Conservation (phyloP, 164 flowering plant genomes). For the Magnolia kwangsiensis region DNA sequence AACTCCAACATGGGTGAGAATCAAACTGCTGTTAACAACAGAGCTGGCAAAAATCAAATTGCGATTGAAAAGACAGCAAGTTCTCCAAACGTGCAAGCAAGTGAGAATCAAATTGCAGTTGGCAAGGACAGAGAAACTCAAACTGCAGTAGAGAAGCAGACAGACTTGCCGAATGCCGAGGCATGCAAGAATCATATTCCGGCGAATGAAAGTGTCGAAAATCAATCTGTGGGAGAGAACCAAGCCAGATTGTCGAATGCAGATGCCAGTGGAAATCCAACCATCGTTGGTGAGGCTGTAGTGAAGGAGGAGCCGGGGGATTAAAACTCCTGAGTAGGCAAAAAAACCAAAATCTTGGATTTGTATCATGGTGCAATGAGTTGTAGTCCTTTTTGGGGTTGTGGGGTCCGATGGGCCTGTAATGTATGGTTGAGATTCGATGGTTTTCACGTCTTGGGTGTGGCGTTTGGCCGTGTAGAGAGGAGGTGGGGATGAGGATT, state of each 20-base stretch:
- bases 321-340: too few relatives aligned
- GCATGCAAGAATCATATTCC: background rate
- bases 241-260: background rate
- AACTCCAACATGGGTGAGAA: slow-evolving; percentile 11
- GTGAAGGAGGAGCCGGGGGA: too few relatives aligned
- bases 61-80: background rate
- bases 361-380: too few relatives aligned
- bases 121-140: background rate
- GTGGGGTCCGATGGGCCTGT: too few relatives aligned
- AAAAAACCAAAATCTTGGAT: too few relatives aligned
- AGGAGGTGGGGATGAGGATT: too few relatives aligned
- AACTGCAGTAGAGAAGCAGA: slow-evolving; percentile 9
- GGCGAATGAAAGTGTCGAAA: background rate
- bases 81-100: background rate
- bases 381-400: too few relatives aligned
- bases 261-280: background rate
- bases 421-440: too few relatives aligned
- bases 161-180: slow-evolving; percentile 12
- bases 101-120: background rate
- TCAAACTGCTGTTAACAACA: slow-evolving; percentile 1
- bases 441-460: too few relatives aligned
- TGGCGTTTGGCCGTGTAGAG: too few relatives aligned
- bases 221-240: background rate
- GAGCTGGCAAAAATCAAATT: slow-evolving; percentile 1
- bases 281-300: background rate